Evolutionary conservation across 345 rosid genomes (phyloP).

Genomic region (Syzygium oleosum): DNA sequence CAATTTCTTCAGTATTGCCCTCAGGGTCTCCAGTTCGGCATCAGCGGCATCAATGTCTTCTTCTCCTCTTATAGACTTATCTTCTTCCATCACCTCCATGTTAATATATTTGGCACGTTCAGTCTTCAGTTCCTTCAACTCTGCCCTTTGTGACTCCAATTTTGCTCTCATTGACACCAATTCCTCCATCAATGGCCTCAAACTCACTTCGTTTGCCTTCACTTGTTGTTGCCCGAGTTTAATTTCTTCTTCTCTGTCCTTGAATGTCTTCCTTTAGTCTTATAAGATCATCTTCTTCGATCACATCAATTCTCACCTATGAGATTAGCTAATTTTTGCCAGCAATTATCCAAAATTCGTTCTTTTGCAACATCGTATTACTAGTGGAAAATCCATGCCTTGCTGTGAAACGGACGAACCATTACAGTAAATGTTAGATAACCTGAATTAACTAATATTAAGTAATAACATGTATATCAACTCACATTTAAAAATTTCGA

Average conservation of each 20-base stretch:
- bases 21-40: rapidly evolving
- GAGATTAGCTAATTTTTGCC: background rate
- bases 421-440: background rate
- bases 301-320: background rate
- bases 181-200: background rate
- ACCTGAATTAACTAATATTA: background rate
- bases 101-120: background rate
- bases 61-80: background rate
- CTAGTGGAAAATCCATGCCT: background rate
- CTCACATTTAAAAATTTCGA: rapidly evolving
- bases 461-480: background rate
- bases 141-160: background rate
- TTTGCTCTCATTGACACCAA: background rate
- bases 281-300: background rate
- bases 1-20: background rate
- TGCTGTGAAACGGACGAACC: background rate
- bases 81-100: background rate
- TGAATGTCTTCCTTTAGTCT: background rate
- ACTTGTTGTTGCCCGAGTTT: background rate
- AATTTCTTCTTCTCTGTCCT: background rate
- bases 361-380: background rate
- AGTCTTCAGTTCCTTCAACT: rapidly evolving
- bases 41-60: rapidly evolving
- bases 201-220: background rate
- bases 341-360: background rate